Evolutionary conservation across 1,139 yeast genomes (phyloP), one percentile per base, ranked within the genome.

Genomic region (Geotrichum phurueaensis): DNA sequence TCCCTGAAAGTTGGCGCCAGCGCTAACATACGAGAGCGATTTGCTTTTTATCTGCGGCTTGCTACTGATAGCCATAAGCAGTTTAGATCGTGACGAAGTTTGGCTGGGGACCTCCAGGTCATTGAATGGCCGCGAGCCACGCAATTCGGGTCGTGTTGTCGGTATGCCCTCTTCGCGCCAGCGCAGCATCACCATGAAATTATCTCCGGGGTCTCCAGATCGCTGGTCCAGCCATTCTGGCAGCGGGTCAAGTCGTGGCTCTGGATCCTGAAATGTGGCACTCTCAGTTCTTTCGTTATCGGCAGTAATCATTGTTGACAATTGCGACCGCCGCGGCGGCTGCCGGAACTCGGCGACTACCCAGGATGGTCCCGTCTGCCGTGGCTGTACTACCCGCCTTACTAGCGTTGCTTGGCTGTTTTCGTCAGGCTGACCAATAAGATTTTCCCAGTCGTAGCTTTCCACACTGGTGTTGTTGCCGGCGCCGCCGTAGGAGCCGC

Each of bases 241-340:
- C 22, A n/a, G 22, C 7, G 47, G 5, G 20, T 39, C 47, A 39
- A 39, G 10, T 5, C 5, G 10, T n/a, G 47, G 18, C 47, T 39
- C 47, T n/a, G n/a, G 9, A 20, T 39, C 47, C 20, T 39, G 47
- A 18, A n/a, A 48, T 3, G 48, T 31, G 10, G 18, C 15, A 22
- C n/a, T 18, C 15, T 51, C 53, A 22, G n/a, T 18, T 23, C 25
- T 20, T 23, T 18, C 49, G 18, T 55, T 43, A 15, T 25, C 51
- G 2, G 58, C 58, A 22, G 54, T 15, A 4, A 53, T 55, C 58
- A 55, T 55, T 27, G 59, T 56, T 18, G 55, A 51, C 45, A 56
- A 27, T n/a, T 54, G 36, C 25, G 59, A 51, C 48, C 54, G 49
- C 39, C 59, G 54, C 33, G 43, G 50, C 10, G 54, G 48, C 7